phyloP scores from a whole-genome alignment of 768 basidiomycete species.

The Suillus alpinus region DNA sequence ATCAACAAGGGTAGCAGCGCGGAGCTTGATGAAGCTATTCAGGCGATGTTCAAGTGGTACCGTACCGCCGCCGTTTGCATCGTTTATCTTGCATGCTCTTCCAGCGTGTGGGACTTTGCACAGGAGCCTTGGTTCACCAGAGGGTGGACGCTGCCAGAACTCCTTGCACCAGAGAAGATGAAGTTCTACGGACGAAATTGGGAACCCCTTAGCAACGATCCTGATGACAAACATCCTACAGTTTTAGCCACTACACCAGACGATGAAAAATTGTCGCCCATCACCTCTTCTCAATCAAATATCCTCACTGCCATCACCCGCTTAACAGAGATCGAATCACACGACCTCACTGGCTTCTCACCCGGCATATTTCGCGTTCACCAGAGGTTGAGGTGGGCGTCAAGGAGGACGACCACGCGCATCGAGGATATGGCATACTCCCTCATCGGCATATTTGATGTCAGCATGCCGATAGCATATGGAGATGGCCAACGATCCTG shows the following conservation, averaged over 20 bases:
- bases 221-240: constrained; percentile 9
- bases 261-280: constrained; percentile 8
- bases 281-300: background rate
- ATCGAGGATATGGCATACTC: constrained; percentile 24
- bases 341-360: constrained; percentile 12
- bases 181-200: constrained; percentile 19
- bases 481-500: constrained; percentile 24
- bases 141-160: constrained; percentile 19
- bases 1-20: constrained; percentile 25
- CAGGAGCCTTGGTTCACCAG: constrained; percentile 21
- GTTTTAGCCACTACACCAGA: background rate
- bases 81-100: constrained; percentile 17
- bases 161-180: constrained; percentile 12
- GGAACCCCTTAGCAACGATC: constrained; percentile 12
- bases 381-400: constrained; percentile 24
- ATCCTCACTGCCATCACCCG: constrained; percentile 9
- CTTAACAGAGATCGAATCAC: constrained; percentile 14
- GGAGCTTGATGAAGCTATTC: constrained; percentile 29
- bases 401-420: constrained; percentile 21
- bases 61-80: constrained; percentile 20
- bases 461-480: constrained; percentile 21
- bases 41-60: constrained; percentile 29
- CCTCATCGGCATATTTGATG: constrained; percentile 22
- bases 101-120: constrained; percentile 8
- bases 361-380: constrained; percentile 12